Evolutionary conservation across 2,329 filamentous ascomycete species (phyloP), one percentile per base, ranked within the genome.

Genomic region (Lojkania enalia): DNA sequence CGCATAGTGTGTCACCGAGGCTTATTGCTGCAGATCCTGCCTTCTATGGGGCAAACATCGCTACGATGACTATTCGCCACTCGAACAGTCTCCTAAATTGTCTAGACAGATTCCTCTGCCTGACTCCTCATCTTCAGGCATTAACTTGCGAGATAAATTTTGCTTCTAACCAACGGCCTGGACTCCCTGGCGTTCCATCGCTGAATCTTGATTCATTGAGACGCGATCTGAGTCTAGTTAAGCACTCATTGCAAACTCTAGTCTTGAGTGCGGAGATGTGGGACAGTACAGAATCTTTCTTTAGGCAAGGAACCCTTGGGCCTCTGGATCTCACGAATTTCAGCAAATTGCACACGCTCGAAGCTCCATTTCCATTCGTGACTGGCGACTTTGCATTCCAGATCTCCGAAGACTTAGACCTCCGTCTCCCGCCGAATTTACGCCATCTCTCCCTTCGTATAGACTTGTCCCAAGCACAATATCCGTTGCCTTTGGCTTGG

Each of bases 401-500:
- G 14, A 60, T 64, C 19, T 52, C 42, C 12, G 46, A 46, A 13
- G 49, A 55, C 2, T 49, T 62, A 1, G 57, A 57, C 20, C 52
- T 53, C 6, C 37, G 51, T 1, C 49, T 63, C 9, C 62, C 61
- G 3, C 57, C 51, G 7, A 52, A 52, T n/a, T 42, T 64, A 3
- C 54, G 48, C 3, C 58, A 63, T 20, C 43, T 64, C 1, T 55
- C 46, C 3, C 52, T 64, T 5, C 52, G 60, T 6, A 40, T 52
- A 12, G 63, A 64, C 25, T 51, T 64, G 27, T 60, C 61, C 4
- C 48, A 50, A 16, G 58, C 60, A 2, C 61, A 64, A 23, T 45
- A 51, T 5, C 39, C 49, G 6, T 62, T 55, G n/a, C n/a, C n/a
- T n/a, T 27, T 27, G 23, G n/a, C 7, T 27, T 27, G n/a, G n/a